Conservation (phyloP, 2,329 filamentous ascomycete species). For the Cordyceps cicadae region DNA sequence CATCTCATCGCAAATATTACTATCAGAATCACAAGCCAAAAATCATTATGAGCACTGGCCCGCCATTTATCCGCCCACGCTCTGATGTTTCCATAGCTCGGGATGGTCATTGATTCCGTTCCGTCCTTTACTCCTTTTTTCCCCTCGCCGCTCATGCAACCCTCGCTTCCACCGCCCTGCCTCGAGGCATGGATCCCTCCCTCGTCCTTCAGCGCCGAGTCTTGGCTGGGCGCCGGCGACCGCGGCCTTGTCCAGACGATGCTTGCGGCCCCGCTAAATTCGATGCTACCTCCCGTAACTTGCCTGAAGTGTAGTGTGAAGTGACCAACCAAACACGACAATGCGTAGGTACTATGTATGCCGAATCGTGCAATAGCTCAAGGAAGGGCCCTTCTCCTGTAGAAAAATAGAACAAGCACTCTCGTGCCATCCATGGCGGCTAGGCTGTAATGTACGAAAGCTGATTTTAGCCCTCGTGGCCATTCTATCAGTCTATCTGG, state of each 20-base stretch:
- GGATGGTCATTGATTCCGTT: not conserved
- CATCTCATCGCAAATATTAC: not conserved
- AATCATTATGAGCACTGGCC: not conserved
- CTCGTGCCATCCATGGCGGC: too few species aligned
- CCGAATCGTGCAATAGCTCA: not conserved
- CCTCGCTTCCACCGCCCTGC: not conserved
- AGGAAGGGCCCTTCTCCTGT: too few species aligned
- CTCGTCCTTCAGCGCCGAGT: not conserved
- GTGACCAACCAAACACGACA: not conserved
- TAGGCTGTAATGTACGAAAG: too few species aligned
- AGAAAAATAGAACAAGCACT: too few species aligned
- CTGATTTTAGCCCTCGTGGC: too few species aligned
- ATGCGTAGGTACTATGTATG: too few species aligned
- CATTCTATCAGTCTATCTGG: too few species aligned
- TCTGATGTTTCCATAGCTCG: not conserved
- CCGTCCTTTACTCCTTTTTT: not conserved
- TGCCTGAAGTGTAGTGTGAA: not conserved
- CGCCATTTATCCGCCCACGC: not conserved
- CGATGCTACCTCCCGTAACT: not conserved
- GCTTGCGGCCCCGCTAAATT: slow-evolving; percentile 2
- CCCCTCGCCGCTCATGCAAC: not conserved
- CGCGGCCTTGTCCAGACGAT: not conserved
- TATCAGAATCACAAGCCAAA: too few species aligned
- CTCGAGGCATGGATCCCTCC: not conserved
- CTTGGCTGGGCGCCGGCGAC: not conserved